Percentiles rank a stretch among this genome's conserved stretches.
Conservation (phyloP, 352 stramenopile genomes). For the Halophytophthora batemanensis region DNA sequence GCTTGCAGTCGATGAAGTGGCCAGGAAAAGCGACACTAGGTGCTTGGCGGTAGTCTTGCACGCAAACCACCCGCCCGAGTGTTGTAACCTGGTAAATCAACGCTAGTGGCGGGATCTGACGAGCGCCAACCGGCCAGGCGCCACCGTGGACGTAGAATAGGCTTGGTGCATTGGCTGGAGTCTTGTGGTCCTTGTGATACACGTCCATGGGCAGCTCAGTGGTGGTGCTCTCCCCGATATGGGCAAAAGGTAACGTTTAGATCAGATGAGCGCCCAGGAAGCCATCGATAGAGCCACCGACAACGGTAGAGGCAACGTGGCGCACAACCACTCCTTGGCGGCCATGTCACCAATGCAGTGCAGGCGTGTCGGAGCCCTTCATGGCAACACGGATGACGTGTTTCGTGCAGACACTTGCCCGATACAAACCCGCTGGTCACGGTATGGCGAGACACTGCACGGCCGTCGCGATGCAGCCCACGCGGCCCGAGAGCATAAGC, state of each 20-base stretch:
- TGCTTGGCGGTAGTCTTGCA: slow-evolving; percentile 73
- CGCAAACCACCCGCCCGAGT: slow-evolving; percentile 64
- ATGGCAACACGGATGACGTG: slow-evolving; percentile 41
- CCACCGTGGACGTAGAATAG: slow-evolving; percentile 78
- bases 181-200: slow-evolving; percentile 55
- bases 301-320: too few relatives aligned
- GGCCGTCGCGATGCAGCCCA: slow-evolving; percentile 40
- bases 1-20: slow-evolving; percentile 70
- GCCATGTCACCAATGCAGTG: slow-evolving; percentile 43
- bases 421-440: slow-evolving; percentile 40
- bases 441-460: slow-evolving; percentile 48
- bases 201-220: slow-evolving; percentile 68
- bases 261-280: slow-evolving; percentile 47
- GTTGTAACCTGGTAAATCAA: slow-evolving; percentile 61
- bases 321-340: slow-evolving; percentile 45
- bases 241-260: slow-evolving; percentile 53
- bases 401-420: slow-evolving; percentile 44
- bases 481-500: slow-evolving; percentile 41
- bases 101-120: slow-evolving; percentile 41
- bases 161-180: slow-evolving; percentile 57
- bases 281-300: slow-evolving; percentile 49
- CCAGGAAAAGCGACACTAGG: slow-evolving; percentile 63
- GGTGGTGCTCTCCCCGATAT: slow-evolving; percentile 58
- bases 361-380: slow-evolving; percentile 32
- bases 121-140: slow-evolving; percentile 62